These are phyloP conservation scores for Elsinoe arachidis DNA, from an alignment of 2,329 filamentous ascomycete species.

Conservation along the genomic window DNA sequence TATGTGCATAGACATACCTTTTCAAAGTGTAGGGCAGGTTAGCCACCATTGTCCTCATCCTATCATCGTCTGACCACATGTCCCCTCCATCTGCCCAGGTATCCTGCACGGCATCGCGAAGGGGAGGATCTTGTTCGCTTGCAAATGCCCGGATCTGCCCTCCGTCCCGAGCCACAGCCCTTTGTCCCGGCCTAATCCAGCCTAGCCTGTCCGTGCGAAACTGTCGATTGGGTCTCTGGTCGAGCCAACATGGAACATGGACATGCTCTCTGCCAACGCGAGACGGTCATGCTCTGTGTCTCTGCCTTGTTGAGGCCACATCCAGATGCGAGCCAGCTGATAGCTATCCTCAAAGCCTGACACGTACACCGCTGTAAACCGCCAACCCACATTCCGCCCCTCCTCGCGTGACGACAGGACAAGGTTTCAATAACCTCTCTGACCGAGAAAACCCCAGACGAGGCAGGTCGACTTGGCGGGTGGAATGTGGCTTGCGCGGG, in stretches of 20 bases:
- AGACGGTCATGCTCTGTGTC: background rate
- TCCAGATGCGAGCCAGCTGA: background rate
- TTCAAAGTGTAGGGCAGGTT: background rate
- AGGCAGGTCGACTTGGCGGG: slow-evolving; percentile 1
- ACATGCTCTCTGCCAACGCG: background rate
- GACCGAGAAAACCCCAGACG: slow-evolving; percentile 4
- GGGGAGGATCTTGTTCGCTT: slow-evolving; percentile 1
- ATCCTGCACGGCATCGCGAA: background rate
- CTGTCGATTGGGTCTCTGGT: slow-evolving; percentile 8
- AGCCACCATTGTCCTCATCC: background rate
- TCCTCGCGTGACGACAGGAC: background rate
- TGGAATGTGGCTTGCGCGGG: slow-evolving; percentile 10
- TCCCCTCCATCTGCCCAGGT: background rate
- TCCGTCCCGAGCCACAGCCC: slow-evolving; percentile 7
- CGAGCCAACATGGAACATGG: background rate
- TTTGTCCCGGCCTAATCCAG: background rate
- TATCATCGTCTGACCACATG: background rate
- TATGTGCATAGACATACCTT: background rate
- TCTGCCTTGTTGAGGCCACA: background rate
- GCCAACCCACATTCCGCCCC: background rate
- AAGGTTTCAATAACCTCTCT: slow-evolving; percentile 5
- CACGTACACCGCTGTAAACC: background rate
- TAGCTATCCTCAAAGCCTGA: background rate
- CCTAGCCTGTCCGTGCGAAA: background rate
- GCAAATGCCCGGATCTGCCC: slow-evolving; percentile 11